These are phyloP conservation scores for Cutaneotrichosporon sp. DNA, from an alignment of 1,284 basidiomycete genomes.

Conservation along the genomic window DNA sequence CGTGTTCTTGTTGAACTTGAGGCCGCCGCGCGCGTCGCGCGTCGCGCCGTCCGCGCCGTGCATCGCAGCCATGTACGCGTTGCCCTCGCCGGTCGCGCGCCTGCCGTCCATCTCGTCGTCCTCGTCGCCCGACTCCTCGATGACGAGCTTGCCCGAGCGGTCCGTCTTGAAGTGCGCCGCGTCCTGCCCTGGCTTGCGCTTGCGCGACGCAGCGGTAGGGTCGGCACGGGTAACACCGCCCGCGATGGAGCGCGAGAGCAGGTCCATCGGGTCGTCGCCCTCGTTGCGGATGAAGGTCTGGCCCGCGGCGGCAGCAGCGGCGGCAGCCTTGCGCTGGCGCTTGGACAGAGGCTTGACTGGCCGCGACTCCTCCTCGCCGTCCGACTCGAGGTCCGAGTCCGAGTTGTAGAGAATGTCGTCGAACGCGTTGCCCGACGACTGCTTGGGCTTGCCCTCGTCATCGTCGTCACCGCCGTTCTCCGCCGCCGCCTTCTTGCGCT, in stretches of 20 bases:
- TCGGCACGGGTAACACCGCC: slow-evolving; percentile 66
- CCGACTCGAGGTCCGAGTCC: slow-evolving; percentile 78
- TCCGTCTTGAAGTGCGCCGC: slow-evolving; percentile 86
- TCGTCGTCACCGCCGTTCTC: slow-evolving; percentile 56
- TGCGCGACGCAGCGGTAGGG: slow-evolving; percentile 17
- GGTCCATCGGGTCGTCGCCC: slow-evolving; percentile 93
- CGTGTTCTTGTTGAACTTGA: slow-evolving; percentile 97
- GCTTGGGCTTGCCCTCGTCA: slow-evolving; percentile 58
- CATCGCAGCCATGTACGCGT: slow-evolving; percentile 79
- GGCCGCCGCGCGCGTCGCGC: slow-evolving; percentile 74
- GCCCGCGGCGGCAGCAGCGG: slow-evolving; percentile 26
- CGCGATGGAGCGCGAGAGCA: slow-evolving; percentile 75
- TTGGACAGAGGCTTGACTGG: slow-evolving; percentile 36
- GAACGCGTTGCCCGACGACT: slow-evolving; percentile 76
- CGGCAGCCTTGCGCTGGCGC: slow-evolving; percentile 34
- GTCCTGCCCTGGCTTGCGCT: slow-evolving; percentile 79
- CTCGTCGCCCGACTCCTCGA: slow-evolving; percentile 63
- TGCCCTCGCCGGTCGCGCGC: slow-evolving; percentile 63
- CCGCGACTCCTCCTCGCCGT: slow-evolving; percentile 64
- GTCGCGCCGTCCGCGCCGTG: slow-evolving; percentile 82
- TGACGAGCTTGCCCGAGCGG: slow-evolving; percentile 84
- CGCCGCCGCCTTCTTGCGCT: slow-evolving; percentile 65
- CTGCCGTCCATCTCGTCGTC: slow-evolving; percentile 51
- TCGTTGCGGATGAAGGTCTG: slow-evolving; percentile 72
- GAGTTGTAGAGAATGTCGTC: slow-evolving; percentile 95